Conservation (phyloP, 805 yeast species). For the Wickerhamomyces mucosus region DNA sequence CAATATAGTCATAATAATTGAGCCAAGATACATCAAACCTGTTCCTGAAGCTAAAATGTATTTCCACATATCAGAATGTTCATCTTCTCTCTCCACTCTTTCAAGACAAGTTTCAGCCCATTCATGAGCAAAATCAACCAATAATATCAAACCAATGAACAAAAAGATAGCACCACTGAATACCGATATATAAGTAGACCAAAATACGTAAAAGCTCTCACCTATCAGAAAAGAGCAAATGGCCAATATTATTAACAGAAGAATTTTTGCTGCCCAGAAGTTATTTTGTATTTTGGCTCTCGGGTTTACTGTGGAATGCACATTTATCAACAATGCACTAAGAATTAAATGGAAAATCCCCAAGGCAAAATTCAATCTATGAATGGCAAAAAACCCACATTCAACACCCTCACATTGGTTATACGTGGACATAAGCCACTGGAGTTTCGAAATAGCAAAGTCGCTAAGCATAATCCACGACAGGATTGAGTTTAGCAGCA, state of each 20-base stretch:
- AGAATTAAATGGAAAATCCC: slow-evolving; percentile 70
- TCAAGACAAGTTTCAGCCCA: slow-evolving; percentile 97
- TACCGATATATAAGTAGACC: slow-evolving; percentile 88
- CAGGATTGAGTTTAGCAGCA: slow-evolving; percentile 66
- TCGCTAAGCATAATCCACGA: slow-evolving; percentile 93
- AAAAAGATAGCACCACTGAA: slow-evolving; percentile 77
- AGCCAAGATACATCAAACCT: slow-evolving; percentile 67
- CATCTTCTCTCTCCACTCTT: slow-evolving; percentile 77
- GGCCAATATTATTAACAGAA: slow-evolving; percentile 47
- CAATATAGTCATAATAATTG: slow-evolving; percentile 60
- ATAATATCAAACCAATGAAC: slow-evolving; percentile 77
- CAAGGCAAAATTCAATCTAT: slow-evolving; percentile 79
- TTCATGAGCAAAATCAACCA: slow-evolving; percentile 96
- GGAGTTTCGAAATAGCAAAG: slow-evolving; percentile 66
- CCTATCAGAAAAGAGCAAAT: slow-evolving; percentile 71
- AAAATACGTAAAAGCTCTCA: slow-evolving; percentile 74
- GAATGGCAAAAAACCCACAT: slow-evolving; percentile 94
- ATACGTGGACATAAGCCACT: slow-evolving; percentile 36
- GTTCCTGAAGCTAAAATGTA: slow-evolving; percentile 80
- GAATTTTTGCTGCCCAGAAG: slow-evolving; percentile 74
- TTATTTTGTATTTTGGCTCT: slow-evolving; percentile 85
- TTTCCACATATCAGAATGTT: slow-evolving; percentile 58
- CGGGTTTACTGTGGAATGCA: slow-evolving; percentile 67
- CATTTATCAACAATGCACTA: slow-evolving; percentile 61
- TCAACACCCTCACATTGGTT: slow-evolving; percentile 75